Evolutionary conservation across 2,329 filamentous ascomycete genomes (phyloP), one percentile per base, ranked within the genome.

Genomic region (Nothophoma quercina): DNA sequence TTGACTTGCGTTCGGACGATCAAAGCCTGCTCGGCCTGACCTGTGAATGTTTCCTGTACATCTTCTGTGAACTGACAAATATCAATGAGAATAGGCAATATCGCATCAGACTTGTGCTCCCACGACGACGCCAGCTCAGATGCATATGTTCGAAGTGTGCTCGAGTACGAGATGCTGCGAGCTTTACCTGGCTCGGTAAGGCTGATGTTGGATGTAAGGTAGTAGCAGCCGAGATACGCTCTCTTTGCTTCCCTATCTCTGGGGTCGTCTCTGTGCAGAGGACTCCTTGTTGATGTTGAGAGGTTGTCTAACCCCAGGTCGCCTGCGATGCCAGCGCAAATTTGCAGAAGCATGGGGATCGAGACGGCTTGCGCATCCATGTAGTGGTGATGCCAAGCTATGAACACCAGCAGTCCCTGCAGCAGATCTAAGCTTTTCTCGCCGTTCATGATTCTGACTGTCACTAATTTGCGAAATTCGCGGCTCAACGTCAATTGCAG

Each of bases 331-430:
- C 69, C 69, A 18, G 70, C 51, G 39, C 67, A 72, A 5, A 73
- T 56, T 35, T 72, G 71, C 6, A 72, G 56, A 25, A 73, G 65
- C 59, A 71, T 66, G 12, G 67, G 64, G 26, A 72, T 64, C 1
- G 70, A 72, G 23, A 71, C 61, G 7, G 69, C 67, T 25, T 72
- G 64, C 21, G 64, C 45, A 38, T 73, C 69, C 69, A 72, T 72
- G 33, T 72, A 73, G 40, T 70, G 70, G 25, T 73, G 70, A 29
- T 73, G 70, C 71, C 71, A 73, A 4, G 71, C 71, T 42, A 72
- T 68, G 40, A 72, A 73, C 10, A 72, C 62, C 12, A 73, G 50
- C 21, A 73, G 49, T 3, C 61, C 67, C 32, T 72, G 69, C 19
- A 73, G 50, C 23, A 73, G 38, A 51, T 73, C 70, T 21, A 72